phyloP scores from a whole-genome alignment of 768 basidiomycete genomes.

The Agrocybe pediades region DNA sequence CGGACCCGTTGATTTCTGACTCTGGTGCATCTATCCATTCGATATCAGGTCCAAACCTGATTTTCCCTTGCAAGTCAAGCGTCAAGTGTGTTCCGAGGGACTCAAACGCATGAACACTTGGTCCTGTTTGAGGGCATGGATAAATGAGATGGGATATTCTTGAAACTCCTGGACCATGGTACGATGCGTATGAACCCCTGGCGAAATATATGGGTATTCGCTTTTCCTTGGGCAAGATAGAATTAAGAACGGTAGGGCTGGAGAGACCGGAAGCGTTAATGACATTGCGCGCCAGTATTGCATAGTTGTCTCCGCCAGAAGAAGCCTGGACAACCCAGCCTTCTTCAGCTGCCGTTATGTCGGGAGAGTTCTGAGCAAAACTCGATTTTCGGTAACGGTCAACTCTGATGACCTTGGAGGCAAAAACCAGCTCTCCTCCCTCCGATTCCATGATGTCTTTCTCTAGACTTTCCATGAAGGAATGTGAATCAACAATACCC shows the following conservation, averaged over 20 bases:
- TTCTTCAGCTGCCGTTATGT: constrained; percentile 36
- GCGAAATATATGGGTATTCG: constrained; percentile 80
- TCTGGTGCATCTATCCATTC: constrained; percentile 75
- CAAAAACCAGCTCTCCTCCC: constrained; percentile 69
- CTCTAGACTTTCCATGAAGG: constrained; percentile 82
- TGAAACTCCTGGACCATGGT: constrained; percentile 75
- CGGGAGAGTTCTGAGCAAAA: constrained; percentile 17
- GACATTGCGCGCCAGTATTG: constrained; percentile 71
- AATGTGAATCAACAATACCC: constrained; percentile 89
- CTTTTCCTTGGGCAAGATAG: constrained; percentile 55
- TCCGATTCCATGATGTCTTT: constrained; percentile 76
- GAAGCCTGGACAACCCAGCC: constrained; percentile 91
- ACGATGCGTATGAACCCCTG: constrained; percentile 86
- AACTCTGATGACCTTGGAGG: constrained; percentile 83
- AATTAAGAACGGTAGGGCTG: constrained; percentile 69
- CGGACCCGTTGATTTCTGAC: constrained; percentile 28
- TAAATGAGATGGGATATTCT: constrained; percentile 81
- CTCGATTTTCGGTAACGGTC: constrained; percentile 54
- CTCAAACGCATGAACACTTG: constrained; percentile 66
- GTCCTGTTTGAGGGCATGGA: constrained; percentile 77
- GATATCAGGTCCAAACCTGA: constrained; percentile 92
- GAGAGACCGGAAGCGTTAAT: constrained; percentile 86
- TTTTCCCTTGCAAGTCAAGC: constrained; percentile 79
- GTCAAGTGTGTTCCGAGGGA: constrained; percentile 93
- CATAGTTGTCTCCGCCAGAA: constrained; percentile 55